These are phyloP conservation scores for Penicillium sp. DNA, from an alignment of 2,329 filamentous ascomycete genomes.

Conservation along the genomic window DNA sequence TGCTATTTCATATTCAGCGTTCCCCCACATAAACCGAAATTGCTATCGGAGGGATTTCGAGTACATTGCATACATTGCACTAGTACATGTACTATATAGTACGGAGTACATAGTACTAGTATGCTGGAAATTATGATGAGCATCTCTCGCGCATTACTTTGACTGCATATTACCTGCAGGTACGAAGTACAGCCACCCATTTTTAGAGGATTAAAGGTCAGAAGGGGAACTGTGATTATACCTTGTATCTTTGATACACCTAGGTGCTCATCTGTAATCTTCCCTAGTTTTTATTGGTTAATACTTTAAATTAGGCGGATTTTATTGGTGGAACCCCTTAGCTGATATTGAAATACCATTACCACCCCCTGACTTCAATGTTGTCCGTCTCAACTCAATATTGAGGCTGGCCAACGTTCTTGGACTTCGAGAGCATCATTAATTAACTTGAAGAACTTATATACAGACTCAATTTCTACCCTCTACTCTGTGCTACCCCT, in stretches of 20 bases:
- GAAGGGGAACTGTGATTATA: neutral
- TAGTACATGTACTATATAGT: neutral
- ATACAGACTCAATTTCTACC: neutral
- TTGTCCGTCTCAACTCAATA: neutral
- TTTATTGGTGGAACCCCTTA: neutral
- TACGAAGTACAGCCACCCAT: neutral
- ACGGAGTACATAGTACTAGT: no score
- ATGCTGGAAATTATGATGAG: neutral
- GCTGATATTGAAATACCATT: neutral
- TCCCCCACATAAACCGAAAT: neutral
- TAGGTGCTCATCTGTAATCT: neutral
- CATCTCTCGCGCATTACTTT: neutral
- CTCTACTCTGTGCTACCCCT: neutral
- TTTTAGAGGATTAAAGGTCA: neutral
- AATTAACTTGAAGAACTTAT: neutral
- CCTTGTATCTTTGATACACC: neutral
- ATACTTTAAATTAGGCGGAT: rapidly evolving
- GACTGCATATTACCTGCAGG: neutral
- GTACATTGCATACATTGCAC: neutral
- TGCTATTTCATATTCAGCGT: neutral
- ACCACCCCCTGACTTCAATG: constrained; percentile 3
- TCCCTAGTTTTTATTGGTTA: neutral
- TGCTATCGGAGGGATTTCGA: neutral
- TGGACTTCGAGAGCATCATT: neutral
- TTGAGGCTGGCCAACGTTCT: neutral